These are phyloP conservation scores for Diphasiastrum complanatum DNA, from an alignment of 83 land plant genomes.

Conservation along the genomic window DNA sequence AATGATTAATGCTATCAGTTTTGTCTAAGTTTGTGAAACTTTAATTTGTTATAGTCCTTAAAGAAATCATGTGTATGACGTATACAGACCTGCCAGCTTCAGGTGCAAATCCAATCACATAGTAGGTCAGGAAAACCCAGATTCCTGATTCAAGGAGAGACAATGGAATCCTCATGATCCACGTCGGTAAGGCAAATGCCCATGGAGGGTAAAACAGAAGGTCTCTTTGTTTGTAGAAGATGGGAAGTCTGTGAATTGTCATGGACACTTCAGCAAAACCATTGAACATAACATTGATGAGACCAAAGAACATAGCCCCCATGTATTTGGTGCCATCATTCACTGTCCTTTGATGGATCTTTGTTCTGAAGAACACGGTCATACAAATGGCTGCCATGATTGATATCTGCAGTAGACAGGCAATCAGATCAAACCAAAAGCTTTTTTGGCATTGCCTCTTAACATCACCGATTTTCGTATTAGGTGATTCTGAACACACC, in stretches of 20 bases:
- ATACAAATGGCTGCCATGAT: constrained; percentile 36
- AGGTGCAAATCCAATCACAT: constrained; percentile 56
- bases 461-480: too few species aligned
- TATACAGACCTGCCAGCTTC: constrained; percentile 37
- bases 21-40: not conserved
- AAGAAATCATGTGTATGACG: not conserved
- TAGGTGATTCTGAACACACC: constrained; percentile 13
- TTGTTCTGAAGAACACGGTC: constrained; percentile 56
- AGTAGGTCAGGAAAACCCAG: constrained; percentile 65
- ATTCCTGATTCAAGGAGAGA: constrained; percentile 40
- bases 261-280: constrained; percentile 59
- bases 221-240: constrained; percentile 71
- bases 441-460: too few species aligned
- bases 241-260: constrained; percentile 51
- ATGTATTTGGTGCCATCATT: constrained; percentile 39
- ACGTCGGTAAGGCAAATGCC: constrained; percentile 57
- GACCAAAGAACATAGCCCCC: constrained; percentile 50
- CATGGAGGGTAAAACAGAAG: constrained; percentile 60
- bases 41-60: not conserved
- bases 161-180: constrained; percentile 49
- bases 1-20: not conserved
- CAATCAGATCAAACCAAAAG: not conserved
- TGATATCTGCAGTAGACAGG: constrained; percentile 26
- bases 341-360: constrained; percentile 32
- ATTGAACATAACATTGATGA: constrained; percentile 48